A percentile compares a stretch with the other conserved stretches of the same genome.
Evolutionary conservation across 257 asterid genomes (phyloP).

Genomic region (Salvia miltiorrhiza): DNA sequence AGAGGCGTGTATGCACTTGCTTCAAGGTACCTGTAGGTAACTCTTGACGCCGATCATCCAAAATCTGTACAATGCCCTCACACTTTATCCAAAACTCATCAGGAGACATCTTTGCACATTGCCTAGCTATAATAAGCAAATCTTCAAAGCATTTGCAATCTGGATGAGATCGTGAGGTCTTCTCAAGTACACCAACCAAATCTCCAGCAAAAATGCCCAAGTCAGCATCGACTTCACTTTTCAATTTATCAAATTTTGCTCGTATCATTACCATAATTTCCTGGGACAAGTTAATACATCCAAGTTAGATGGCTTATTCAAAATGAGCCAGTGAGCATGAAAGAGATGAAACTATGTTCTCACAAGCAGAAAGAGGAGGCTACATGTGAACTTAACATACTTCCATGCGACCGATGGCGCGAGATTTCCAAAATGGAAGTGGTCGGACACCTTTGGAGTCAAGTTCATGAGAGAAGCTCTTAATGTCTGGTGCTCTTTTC

Average conservation of each 20-base stretch:
- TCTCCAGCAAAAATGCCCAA: conserved; percentile 90
- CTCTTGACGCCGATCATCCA: conserved; percentile 97
- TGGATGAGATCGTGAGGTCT: conserved; percentile 59
- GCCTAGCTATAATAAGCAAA: conserved; percentile 78
- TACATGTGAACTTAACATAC: conserved; percentile 52
- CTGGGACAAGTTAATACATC: conserved; percentile 37
- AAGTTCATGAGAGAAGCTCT: conserved; percentile 96
- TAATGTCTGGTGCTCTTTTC: conserved; percentile 63
- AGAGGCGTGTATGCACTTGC: conserved; percentile 84
- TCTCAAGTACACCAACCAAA: conserved; percentile 74
- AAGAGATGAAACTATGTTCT: conserved; percentile 23
- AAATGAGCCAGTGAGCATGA: conserved; percentile 16
- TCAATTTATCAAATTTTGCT: conserved; percentile 72
- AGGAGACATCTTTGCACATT: conserved; percentile 77
- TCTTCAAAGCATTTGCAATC: conserved; percentile 76
- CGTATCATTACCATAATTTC: conserved; percentile 75
- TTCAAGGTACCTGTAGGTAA: conserved; percentile 65
- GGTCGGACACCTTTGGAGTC: conserved; percentile 91
- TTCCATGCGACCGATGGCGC: conserved; percentile 79
- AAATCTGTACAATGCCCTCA: conserved; percentile 84
- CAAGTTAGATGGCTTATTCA: conserved; percentile 14
- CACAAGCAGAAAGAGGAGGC: conserved; percentile 36
- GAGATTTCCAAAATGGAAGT: conserved; percentile 96
- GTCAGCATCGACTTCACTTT: conserved; percentile 83
- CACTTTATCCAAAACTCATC: conserved; percentile 83